Conservation (phyloP, 805 yeast species). For the Hanseniaspora taiwanica region DNA sequence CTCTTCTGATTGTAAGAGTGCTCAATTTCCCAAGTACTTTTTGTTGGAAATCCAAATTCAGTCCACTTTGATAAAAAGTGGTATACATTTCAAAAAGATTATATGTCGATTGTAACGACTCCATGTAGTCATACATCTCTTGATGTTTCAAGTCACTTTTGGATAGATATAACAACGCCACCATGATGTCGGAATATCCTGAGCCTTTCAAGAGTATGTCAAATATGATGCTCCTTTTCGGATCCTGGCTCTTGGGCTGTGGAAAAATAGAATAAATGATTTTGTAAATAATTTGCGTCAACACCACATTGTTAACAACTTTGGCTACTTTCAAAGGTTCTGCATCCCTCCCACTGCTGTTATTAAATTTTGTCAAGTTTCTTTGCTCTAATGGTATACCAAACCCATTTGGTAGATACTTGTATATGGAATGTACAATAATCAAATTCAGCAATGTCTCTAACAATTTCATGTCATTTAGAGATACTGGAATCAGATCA, state of each 20-base stretch:
- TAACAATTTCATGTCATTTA: constrained; percentile 73
- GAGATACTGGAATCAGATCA: constrained; percentile 52
- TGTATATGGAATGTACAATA: constrained; percentile 58
- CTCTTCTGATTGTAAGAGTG: constrained; percentile 39
- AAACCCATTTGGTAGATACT: constrained; percentile 40
- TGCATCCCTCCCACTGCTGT: constrained; percentile 14
- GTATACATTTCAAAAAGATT: constrained; percentile 51
- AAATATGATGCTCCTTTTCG: constrained; percentile 23
- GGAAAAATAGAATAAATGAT: constrained; percentile 15
- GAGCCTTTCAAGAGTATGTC: constrained; percentile 49
- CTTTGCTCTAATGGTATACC: constrained; percentile 57
- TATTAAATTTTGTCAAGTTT: constrained; percentile 25
- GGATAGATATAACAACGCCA: constrained; percentile 31
- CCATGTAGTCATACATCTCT: constrained; percentile 18
- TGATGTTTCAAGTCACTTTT: constrained; percentile 14
- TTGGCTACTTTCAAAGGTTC: constrained; percentile 11
- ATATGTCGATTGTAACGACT: constrained; percentile 46
- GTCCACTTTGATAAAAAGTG: constrained; percentile 36
- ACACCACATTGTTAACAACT: constrained; percentile 4
- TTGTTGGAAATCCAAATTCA: constrained; percentile 33
- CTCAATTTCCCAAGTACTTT: constrained; percentile 40
- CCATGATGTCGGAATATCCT: constrained; percentile 48
- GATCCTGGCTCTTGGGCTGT: constrained; percentile 14
- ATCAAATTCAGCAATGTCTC: constrained; percentile 51
- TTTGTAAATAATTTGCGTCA: constrained; percentile 9